A percentile compares a stretch with the other conserved stretches of the same genome.
phyloP scores from a whole-genome alignment of 140 eudicot species.

The Senecio squalidus region DNA sequence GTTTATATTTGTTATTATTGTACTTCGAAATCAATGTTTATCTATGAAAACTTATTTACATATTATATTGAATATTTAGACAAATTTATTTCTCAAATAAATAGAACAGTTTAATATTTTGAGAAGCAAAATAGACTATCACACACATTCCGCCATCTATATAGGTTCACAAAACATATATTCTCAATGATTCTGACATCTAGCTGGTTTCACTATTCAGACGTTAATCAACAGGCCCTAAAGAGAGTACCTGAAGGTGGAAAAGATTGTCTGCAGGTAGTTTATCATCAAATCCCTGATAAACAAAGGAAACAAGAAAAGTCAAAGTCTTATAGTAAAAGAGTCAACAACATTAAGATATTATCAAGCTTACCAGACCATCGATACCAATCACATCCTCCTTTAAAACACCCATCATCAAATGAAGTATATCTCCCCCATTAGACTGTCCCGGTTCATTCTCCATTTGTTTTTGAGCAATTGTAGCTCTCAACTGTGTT shows the following conservation, averaged over 20 bases:
- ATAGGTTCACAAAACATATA: too few relatives aligned
- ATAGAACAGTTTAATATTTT: too few relatives aligned
- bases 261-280: conserved; percentile 78
- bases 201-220: too few relatives aligned
- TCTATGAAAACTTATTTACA: too few relatives aligned
- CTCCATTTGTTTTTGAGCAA: conserved; percentile 94
- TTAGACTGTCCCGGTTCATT: conserved; percentile 60
- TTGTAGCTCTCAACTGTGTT: conserved; percentile 78
- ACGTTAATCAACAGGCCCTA: too few relatives aligned
- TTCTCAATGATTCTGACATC: too few relatives aligned
- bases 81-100: too few relatives aligned
- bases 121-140: too few relatives aligned
- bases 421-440: conserved; percentile 77
- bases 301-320: conserved; percentile 19
- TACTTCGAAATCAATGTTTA: too few relatives aligned
- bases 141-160: too few relatives aligned
- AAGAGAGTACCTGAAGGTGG: conserved; percentile 75
- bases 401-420: conserved; percentile 83
- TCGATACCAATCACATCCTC: conserved; percentile 81
- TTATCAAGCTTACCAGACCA: conserved; percentile 56
- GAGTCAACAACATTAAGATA: conserved; percentile 14
- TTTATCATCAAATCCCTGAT: conserved; percentile 88
- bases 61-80: too few relatives aligned
- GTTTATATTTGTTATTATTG: too few relatives aligned
- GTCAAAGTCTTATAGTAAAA: conserved; percentile 4